These are phyloP conservation scores for Chamaecrista fasciculata DNA, from an alignment of 306 rosid species.

Conservation along the genomic window DNA sequence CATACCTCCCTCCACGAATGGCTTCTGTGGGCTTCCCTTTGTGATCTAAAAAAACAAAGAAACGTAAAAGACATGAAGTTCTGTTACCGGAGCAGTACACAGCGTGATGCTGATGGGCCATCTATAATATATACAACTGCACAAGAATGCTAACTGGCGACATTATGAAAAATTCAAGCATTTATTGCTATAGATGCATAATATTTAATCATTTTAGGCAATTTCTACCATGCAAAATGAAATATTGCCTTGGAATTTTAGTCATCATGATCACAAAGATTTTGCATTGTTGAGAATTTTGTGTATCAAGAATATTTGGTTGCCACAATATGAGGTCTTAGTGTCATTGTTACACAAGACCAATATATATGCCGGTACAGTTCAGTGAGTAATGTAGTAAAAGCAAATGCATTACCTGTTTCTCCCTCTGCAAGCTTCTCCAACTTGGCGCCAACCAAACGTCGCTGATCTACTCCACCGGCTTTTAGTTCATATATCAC, in stretches of 20 bases:
- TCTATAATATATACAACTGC: background rate
- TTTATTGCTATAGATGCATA: background rate
- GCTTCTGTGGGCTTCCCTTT: constrained; percentile 95
- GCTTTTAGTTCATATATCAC: constrained; percentile 96
- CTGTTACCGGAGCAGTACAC: constrained; percentile 13
- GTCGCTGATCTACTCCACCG: constrained; percentile 95
- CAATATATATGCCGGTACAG: background rate
- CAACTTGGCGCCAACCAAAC: constrained; percentile 91
- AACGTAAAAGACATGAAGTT: background rate
- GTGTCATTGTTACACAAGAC: constrained; percentile 3
- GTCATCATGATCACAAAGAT: constrained; percentile 6
- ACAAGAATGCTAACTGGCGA: background rate
- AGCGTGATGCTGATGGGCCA: constrained; percentile 12
- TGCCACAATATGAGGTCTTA: background rate
- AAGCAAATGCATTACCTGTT: constrained; percentile 52
- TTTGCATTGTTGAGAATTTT: background rate
- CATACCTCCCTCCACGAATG: constrained; percentile 99
- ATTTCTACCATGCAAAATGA: background rate
- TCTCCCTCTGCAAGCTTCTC: constrained; percentile 99
- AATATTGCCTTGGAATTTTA: background rate
- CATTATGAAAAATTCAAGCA: constrained; percentile 16
- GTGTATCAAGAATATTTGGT: background rate
- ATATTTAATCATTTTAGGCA: background rate
- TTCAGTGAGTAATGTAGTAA: background rate
- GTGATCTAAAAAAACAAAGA: constrained; percentile 51